These are phyloP conservation scores for Verbascum thapsus DNA, from an alignment of 257 asterid genomes.

Conservation along the genomic window DNA sequence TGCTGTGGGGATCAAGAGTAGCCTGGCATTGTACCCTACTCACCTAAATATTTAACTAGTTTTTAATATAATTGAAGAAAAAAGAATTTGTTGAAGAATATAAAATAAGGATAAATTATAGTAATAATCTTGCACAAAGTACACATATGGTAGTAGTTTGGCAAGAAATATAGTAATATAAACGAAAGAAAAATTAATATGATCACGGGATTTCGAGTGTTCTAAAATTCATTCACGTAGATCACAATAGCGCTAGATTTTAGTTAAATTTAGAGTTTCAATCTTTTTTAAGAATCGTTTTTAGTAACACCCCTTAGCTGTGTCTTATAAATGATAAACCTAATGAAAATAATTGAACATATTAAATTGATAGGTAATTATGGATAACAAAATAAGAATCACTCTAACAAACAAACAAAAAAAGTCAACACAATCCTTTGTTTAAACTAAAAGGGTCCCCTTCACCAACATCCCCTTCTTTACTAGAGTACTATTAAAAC, in stretches of 20 bases:
- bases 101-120: background rate
- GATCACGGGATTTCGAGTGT: too few relatives aligned
- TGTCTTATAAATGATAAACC: too few relatives aligned
- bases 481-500: background rate
- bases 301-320: too few relatives aligned
- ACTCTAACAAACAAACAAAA: background rate
- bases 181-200: too few relatives aligned
- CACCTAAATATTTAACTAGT: constrained; percentile 27
- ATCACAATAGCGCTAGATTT: too few relatives aligned
- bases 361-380: background rate
- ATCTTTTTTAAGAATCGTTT: too few relatives aligned
- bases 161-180: background rate
- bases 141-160: constrained; percentile 4
- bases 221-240: too few relatives aligned
- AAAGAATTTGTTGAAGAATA: background rate
- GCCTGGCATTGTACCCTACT: constrained; percentile 45
- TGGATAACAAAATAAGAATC: background rate
- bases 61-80: background rate
- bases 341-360: too few relatives aligned
- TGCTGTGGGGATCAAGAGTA: constrained; percentile 23
- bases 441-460: constrained; percentile 28
- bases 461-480: constrained; percentile 21
- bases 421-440: constrained; percentile 18
- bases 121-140: background rate
- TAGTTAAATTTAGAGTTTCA: too few relatives aligned